These are phyloP conservation scores for Penicillium hordei DNA, from an alignment of 2,329 filamentous ascomycete genomes.

Conservation along the genomic window DNA sequence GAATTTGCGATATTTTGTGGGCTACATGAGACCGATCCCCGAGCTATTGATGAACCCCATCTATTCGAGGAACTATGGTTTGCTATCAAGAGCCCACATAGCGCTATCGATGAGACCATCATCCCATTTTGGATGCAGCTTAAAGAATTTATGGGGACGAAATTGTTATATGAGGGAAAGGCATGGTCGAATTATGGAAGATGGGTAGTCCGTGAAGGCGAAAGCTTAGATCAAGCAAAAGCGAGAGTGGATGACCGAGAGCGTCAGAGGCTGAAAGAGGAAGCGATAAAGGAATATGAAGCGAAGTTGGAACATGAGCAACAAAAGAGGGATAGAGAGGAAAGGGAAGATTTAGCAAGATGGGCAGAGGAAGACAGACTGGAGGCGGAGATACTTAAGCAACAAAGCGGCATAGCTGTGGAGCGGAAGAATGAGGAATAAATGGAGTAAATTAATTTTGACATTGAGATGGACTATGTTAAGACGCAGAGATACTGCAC, in stretches of 20 bases:
- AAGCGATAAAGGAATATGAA: neutral
- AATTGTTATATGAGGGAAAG: neutral
- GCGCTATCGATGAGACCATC: too few relatives aligned
- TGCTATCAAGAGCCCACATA: too few relatives aligned
- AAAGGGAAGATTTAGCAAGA: neutral
- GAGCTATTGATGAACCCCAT: neutral
- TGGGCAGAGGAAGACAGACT: neutral
- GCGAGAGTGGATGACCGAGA: neutral
- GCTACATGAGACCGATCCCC: neutral
- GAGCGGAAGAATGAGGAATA: neutral
- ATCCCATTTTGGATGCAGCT: neutral
- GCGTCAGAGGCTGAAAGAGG: neutral
- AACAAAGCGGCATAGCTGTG: neutral
- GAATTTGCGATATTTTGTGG: neutral
- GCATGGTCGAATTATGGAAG: neutral
- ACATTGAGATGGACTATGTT: too few relatives aligned
- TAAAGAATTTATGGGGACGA: fast-evolving
- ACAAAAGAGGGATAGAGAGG: neutral
- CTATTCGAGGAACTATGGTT: neutral
- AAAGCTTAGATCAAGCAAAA: neutral
- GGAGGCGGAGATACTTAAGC: neutral
- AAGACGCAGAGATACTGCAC: too few relatives aligned
- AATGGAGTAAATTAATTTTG: too few relatives aligned
- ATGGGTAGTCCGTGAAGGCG: neutral
- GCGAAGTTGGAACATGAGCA: too few relatives aligned